These are phyloP conservation scores for Pseudomicrostroma phylloplanum DNA, from an alignment of 1,284 basidiomycete genomes.

Conservation along the genomic window DNA sequence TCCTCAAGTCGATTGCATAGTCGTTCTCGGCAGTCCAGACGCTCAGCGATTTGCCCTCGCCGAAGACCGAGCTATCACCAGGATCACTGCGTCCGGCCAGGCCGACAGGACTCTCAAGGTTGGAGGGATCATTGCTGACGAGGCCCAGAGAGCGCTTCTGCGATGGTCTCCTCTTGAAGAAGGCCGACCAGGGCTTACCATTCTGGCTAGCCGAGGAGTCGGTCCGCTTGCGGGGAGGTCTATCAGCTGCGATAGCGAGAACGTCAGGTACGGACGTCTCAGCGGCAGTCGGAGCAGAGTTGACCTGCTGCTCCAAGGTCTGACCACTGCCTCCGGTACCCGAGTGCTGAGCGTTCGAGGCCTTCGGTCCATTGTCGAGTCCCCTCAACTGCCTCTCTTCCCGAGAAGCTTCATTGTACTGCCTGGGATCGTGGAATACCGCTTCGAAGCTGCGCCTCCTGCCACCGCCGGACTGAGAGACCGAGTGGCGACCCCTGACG, in stretches of 20 bases:
- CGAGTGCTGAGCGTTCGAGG: conserved; percentile 2
- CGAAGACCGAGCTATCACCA: conserved; percentile 24
- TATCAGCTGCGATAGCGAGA: conserved; percentile 12
- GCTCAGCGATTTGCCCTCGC: conserved; percentile 28
- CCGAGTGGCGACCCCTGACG: conserved; percentile 2
- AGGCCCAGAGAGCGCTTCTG: conserved; percentile 29
- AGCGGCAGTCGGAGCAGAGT: conserved; percentile 8
- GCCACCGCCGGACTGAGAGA: conserved; percentile 1
- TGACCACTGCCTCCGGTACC: conserved; percentile 2
- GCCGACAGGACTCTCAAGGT: neutral
- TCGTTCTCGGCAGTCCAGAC: conserved; percentile 76
- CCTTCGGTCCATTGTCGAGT: conserved; percentile 2
- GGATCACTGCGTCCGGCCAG: neutral
- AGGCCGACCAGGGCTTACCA: conserved; percentile 18
- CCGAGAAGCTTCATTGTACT: conserved; percentile 28
- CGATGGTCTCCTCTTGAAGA: conserved; percentile 28
- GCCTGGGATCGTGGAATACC: conserved; percentile 27
- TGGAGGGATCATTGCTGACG: conserved; percentile 9
- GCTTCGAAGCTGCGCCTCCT: conserved; percentile 38
- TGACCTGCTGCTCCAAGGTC: neutral
- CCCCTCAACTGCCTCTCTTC: conserved; percentile 31
- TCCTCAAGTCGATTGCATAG: conserved; percentile 79
- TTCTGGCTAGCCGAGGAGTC: conserved; percentile 24
- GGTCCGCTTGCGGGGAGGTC: conserved; percentile 17
- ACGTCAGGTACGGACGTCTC: conserved; percentile 17